Evolutionary conservation across 2,329 filamentous ascomycete species (phyloP).

Genomic region (Arthrobotrys sinensis): DNA sequence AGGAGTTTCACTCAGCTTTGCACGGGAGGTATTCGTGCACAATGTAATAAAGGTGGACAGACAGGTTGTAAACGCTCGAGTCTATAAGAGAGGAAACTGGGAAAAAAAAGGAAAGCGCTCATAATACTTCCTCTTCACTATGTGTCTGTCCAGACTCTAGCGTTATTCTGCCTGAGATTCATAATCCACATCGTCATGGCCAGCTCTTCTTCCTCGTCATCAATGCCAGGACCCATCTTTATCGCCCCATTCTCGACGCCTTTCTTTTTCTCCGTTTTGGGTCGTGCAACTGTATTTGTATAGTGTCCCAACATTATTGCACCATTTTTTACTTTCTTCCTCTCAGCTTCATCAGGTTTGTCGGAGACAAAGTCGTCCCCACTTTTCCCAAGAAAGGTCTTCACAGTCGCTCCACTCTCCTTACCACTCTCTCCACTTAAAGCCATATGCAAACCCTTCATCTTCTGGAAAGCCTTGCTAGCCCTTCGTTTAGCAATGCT

Average conservation of each 20-base stretch:
- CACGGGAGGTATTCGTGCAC: not conserved
- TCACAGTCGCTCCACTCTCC: not conserved
- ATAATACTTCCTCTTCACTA: slow-evolving; percentile 13
- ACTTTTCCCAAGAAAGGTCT: not conserved
- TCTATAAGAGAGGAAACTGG: not conserved
- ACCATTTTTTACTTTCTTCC: not conserved
- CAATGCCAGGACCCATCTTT: not conserved
- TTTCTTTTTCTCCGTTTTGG: not conserved
- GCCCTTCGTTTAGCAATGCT: slow-evolving; percentile 36
- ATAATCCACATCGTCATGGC: slow-evolving; percentile 51
- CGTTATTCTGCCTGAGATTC: slow-evolving; percentile 55
- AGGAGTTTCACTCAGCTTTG: no score
- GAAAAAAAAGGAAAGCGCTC: slow-evolving; percentile 14
- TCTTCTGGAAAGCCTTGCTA: slow-evolving; percentile 10
- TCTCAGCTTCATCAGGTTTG: not conserved
- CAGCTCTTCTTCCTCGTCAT: slow-evolving; percentile 57
- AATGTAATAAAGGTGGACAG: no score
- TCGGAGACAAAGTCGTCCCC: not conserved
- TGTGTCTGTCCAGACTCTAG: slow-evolving; percentile 26
- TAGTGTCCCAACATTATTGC: not conserved
- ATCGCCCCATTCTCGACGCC: not conserved
- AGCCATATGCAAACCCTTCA: not conserved
- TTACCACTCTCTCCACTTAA: not conserved
- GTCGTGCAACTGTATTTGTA: not conserved
- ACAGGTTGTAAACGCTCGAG: not conserved